Conservation (phyloP, 176 grass and related monocot genomes). For the Carex kokanica region DNA sequence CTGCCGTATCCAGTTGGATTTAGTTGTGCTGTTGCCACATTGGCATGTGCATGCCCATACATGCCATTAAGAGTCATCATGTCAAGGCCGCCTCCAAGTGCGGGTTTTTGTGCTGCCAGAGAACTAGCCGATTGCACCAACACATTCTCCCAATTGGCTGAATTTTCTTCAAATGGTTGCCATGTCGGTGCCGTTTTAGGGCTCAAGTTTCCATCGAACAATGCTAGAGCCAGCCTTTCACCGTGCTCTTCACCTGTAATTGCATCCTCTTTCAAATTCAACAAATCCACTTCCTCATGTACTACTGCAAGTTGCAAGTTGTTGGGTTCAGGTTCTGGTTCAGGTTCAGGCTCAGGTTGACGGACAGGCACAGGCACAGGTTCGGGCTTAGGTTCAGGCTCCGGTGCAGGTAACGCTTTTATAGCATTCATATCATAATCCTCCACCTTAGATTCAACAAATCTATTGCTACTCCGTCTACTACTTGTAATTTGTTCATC, state of each 20-base stretch:
- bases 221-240: slow-evolving; percentile 42
- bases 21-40: background rate
- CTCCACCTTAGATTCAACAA: background rate
- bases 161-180: slow-evolving; percentile 37
- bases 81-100: slow-evolving; percentile 56
- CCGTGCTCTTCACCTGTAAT: slow-evolving; percentile 53
- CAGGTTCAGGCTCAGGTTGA: background rate
- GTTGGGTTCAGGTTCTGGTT: background rate
- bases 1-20: slow-evolving; percentile 36
- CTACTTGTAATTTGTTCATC: slow-evolving; percentile 7
- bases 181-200: slow-evolving; percentile 21
- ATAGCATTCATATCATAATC: slow-evolving; percentile 41
- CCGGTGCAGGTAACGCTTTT: slow-evolving; percentile 46
- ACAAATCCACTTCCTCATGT: slow-evolving; percentile 42
- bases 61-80: slow-evolving; percentile 77
- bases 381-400: slow-evolving; percentile 3
- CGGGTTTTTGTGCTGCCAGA: slow-evolving; percentile 39
- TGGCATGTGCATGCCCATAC: slow-evolving; percentile 41
- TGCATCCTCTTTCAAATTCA: slow-evolving; percentile 53
- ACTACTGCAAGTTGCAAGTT: background rate
- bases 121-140: slow-evolving; percentile 63
- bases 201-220: slow-evolving; percentile 42
- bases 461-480: slow-evolving; percentile 18
- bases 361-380: background rate
- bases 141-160: slow-evolving; percentile 59